Evolutionary conservation across 495 filamentous ascomycete species (phyloP).

Genomic region (Podospora anserina): DNA sequence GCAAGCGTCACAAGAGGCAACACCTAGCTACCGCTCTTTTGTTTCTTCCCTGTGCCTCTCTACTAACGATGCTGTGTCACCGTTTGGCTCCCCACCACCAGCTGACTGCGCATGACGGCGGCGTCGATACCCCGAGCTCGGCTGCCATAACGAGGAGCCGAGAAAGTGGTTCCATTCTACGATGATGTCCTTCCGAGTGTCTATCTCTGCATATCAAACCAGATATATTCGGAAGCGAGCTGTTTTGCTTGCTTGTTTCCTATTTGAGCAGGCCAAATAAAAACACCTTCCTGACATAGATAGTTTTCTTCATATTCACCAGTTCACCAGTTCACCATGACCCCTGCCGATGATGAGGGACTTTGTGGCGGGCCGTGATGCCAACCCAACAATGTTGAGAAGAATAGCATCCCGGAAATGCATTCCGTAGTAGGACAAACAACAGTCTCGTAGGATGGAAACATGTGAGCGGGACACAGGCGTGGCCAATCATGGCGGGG

Average conservation of each 20-base stretch:
- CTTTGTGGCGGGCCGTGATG: conserved; percentile 5
- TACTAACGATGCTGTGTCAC: conserved; percentile 6
- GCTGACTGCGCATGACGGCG: conserved; percentile 10
- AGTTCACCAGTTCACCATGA: neutral
- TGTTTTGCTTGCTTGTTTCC: neutral
- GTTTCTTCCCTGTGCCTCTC: neutral
- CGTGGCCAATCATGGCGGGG: conserved; percentile 11
- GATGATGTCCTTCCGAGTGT: neutral
- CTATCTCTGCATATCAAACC: neutral
- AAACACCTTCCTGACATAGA: neutral
- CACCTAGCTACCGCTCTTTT: neutral
- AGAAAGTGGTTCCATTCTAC: neutral
- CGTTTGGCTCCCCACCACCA: conserved; percentile 1
- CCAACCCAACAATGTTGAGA: neutral
- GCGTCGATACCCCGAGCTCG: conserved; percentile 5
- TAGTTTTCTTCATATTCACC: neutral
- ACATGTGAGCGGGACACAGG: neutral
- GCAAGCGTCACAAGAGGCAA: neutral
- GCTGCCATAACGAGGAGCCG: neutral
- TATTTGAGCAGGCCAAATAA: neutral
- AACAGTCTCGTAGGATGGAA: conserved; percentile 10
- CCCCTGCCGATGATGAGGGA: conserved; percentile 2
- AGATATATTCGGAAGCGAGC: neutral
- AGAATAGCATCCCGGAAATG: conserved; percentile 7
- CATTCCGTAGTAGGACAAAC: conserved; percentile 14